A percentile compares a stretch with the other conserved stretches of the same genome.
Evolutionary conservation across 192 early-diverging fungal genomes (phyloP).

Genomic region (Coemansia sp.): DNA sequence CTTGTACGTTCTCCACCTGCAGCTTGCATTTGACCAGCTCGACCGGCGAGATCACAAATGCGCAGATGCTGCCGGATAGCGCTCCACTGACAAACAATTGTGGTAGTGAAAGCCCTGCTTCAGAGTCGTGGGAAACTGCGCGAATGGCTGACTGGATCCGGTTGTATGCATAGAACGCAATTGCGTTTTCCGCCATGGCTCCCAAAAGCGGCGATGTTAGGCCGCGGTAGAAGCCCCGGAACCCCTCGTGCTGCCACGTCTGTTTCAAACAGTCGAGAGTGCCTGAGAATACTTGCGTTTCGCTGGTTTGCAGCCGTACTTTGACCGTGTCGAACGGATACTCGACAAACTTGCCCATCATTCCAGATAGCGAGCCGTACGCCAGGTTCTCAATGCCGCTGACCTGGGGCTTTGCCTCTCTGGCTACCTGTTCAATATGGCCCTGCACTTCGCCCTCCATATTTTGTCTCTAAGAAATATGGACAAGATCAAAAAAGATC

Average conservation of each 20-base stretch:
- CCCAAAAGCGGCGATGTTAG: slow-evolving; percentile 88
- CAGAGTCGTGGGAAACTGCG: slow-evolving; percentile 13
- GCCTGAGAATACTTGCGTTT: slow-evolving; percentile 66
- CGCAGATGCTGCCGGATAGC: slow-evolving; percentile 81
- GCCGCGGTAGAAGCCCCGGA: slow-evolving; percentile 87
- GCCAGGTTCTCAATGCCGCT: slow-evolving; percentile 41
- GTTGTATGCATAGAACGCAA: slow-evolving; percentile 86
- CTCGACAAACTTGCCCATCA: slow-evolving; percentile 91
- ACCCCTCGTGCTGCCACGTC: slow-evolving; percentile 76
- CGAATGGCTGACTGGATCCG: slow-evolving; percentile 76
- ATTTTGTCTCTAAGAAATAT: not conserved
- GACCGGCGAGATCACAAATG: slow-evolving; percentile 88
- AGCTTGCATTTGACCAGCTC: slow-evolving; percentile 97
- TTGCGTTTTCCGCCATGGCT: slow-evolving; percentile 92
- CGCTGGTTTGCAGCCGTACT: slow-evolving; percentile 83
- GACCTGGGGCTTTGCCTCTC: slow-evolving; percentile 10
- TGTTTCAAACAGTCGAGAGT: slow-evolving; percentile 78
- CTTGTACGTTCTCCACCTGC: slow-evolving; percentile 77
- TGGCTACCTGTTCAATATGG: not conserved
- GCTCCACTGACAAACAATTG: slow-evolving; percentile 81
- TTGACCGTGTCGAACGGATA: slow-evolving; percentile 96
- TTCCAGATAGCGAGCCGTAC: slow-evolving; percentile 70
- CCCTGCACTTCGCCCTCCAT: slow-evolving; percentile 52
- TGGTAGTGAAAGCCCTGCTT: slow-evolving; percentile 56
- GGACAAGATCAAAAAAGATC: not conserved